A percentile compares a stretch with the other conserved stretches of the same genome.
These are phyloP conservation scores for Canavalia gladiata DNA, from an alignment of 306 rosid genomes.

Conservation along the genomic window DNA sequence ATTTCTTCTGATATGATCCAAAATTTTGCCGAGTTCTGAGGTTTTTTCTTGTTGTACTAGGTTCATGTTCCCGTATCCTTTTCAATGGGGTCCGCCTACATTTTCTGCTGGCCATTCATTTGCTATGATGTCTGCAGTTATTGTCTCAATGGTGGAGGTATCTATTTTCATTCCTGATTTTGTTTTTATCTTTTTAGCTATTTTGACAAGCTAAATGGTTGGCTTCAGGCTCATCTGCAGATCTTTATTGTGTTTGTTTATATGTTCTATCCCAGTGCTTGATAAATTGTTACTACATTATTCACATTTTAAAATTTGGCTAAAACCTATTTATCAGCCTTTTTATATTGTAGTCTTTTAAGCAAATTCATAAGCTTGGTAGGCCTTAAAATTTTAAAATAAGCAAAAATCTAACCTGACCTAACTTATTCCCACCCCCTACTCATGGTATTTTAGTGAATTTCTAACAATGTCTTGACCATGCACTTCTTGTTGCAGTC, in stretches of 20 bases:
- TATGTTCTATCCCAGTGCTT: conserved; percentile 26
- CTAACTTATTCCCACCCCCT: too few relatives aligned
- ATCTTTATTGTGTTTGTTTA: conserved; percentile 1
- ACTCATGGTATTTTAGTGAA: neutral
- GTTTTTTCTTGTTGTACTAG: conserved; percentile 53
- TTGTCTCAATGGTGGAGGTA: conserved; percentile 99
- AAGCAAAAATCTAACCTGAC: too few relatives aligned
- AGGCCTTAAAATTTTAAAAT: too few relatives aligned
- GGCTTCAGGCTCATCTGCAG: neutral
- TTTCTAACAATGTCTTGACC: conserved; percentile 37
- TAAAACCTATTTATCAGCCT: neutral
- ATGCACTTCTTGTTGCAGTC: conserved; percentile 64
- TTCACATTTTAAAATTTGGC: conserved; percentile 33
- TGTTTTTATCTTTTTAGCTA: neutral
- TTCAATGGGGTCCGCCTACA: conserved; percentile 99
- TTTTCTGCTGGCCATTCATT: conserved; percentile 98
- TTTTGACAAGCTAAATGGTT: neutral
- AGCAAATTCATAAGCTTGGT: too few relatives aligned
- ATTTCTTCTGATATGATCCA: conserved; percentile 24
- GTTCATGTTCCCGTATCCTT: conserved; percentile 96
- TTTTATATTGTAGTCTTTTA: too few relatives aligned
- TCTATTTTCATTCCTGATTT: conserved; percentile 31
- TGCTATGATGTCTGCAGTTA: conserved; percentile 94
- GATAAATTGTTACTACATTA: neutral
- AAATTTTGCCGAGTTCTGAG: conserved; percentile 32